Evolutionary conservation across 306 rosid genomes (phyloP).

Genomic region (Pterocarpus santalinus): DNA sequence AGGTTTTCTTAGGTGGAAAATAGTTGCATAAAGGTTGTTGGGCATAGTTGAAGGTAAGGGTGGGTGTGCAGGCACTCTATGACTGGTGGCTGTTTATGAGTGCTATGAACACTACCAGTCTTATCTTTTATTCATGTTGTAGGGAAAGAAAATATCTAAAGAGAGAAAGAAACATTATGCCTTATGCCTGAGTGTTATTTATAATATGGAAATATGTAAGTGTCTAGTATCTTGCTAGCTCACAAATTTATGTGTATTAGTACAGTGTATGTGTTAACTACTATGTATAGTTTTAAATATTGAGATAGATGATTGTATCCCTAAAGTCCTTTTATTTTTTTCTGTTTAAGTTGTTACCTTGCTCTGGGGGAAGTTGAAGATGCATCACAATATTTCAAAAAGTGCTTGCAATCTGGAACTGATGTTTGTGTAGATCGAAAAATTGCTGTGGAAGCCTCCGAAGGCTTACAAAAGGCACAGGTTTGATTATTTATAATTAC

Average conservation of each 20-base stretch:
- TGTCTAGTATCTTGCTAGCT: conserved; percentile 30
- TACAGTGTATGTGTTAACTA: not conserved
- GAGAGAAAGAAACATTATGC: conserved; percentile 19
- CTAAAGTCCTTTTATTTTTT: conserved; percentile 41
- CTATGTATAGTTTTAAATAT: conserved; percentile 22
- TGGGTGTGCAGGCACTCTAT: conserved; percentile 17
- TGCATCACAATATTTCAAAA: conserved; percentile 76
- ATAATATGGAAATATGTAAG: not conserved
- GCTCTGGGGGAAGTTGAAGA: conserved; percentile 87
- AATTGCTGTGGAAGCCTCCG: conserved; percentile 91
- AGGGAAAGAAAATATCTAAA: conserved; percentile 7
- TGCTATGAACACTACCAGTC: conserved; percentile 12
- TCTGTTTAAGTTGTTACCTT: conserved; percentile 79
- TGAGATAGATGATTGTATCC: conserved; percentile 35
- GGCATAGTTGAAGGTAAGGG: conserved; percentile 33
- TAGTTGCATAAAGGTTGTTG: conserved; percentile 11
- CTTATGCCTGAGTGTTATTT: conserved; percentile 32
- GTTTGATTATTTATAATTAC: conserved; percentile 54
- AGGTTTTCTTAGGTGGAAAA: conserved; percentile 21
- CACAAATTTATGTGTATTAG: not conserved
- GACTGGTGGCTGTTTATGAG: not conserved
- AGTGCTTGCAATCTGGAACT: conserved; percentile 81
- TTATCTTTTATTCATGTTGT: conserved; percentile 11
- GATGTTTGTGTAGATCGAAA: conserved; percentile 85
- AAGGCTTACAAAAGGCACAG: conserved; percentile 90